Base-by-base conservation (phyloP, 1,139 yeast genomes). In the Lodderomyces jiufengensis region DNA sequence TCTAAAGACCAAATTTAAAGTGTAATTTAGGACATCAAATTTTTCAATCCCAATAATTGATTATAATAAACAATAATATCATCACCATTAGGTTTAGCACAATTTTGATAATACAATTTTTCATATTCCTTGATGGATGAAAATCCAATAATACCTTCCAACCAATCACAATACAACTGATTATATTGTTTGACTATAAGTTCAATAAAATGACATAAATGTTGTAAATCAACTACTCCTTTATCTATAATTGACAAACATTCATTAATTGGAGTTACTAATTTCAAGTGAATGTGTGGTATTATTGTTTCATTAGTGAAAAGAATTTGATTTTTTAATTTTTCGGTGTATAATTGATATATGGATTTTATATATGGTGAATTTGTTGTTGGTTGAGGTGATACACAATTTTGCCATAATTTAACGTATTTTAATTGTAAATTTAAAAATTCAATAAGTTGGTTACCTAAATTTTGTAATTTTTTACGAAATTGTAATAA, bases 1-100 rank as follows among this genome's bases (percentile, higher is more conserved):
- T n/a, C n/a, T n/a, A n/a, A n/a, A n/a, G n/a, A n/a, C n/a, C n/a
- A n/a, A n/a, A n/a, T n/a, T n/a, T n/a, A n/a, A n/a, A n/a, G n/a
- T n/a, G n/a, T n/a, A n/a, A n/a, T n/a, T n/a, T n/a, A n/a, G n/a
- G 20, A 18, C 20, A 18, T 18, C 26, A 44, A 39, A 31, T 37
- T 42, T 31, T 44, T 44, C 34, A 44, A 39, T 13, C 32, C 35
- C 6, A 44, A 37, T 36, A 44, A 44, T 28, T 44, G 46, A 31
- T 44, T 29, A 28, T 43, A 44, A 32, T 39, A 44, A 24, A 34
- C 35, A 15, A 39, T 34, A n/a, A 44, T 36, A 29, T 44, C 47
- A 24, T 40, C 37, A 8, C 43, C 46, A 24, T 31, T 31, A 7
- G 20, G 20, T 2, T 33, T 30, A 12, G 29, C 24, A 6, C 39